Evolutionary conservation across 805 yeast genomes (phyloP), one percentile per base, ranked within the genome.

Genomic region (Cyberlindnera suaveolens): DNA sequence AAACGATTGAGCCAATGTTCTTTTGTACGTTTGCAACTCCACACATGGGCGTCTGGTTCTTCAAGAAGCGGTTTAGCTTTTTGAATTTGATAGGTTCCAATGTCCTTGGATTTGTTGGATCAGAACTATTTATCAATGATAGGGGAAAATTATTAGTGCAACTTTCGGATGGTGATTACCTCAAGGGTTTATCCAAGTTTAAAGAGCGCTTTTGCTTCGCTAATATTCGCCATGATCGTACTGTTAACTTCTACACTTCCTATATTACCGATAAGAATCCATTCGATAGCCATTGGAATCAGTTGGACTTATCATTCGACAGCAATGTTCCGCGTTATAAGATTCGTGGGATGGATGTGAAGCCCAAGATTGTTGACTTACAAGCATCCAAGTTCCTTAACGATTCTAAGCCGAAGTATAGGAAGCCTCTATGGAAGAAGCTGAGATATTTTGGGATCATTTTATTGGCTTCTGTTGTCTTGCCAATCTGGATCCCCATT

Each of bases 171-270:
- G 68, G 68, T 7, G 62, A 54, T 9, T 90, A 71, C 55, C 63
- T 65, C 39, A 61, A 72, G 41, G 95, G 85, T 0, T 67, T 90
- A 39, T 44, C 56, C 10, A 56, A 53, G 45, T 90, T 90, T 60
- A 65, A 78, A 46, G 70, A 73, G 43, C 72, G 83, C 42, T 66
- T 77, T 3, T 59, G 79, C 3, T 67, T 88, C 44, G 89, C 96
- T 9, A 90, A 91, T 63, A 73, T 82, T 19, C 72, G 80, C 43
- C 81, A 85, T 57, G 98, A 90, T 62, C 71, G 96, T 46, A 78
- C 95, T 0, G 98, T 90, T 7, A 82, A 91, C 14, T 91, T 88
- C 61, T 85, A 79, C 64, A 87, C 97, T 0, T 72, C 95, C 0
- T 89, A 71, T 61, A 82, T 91, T 45, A 72, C 91, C 4, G 72